Evolutionary conservation across 192 early-diverging fungal species (phyloP), one percentile per base, ranked within the genome.

Genomic region (Funneliformis mosseae): DNA sequence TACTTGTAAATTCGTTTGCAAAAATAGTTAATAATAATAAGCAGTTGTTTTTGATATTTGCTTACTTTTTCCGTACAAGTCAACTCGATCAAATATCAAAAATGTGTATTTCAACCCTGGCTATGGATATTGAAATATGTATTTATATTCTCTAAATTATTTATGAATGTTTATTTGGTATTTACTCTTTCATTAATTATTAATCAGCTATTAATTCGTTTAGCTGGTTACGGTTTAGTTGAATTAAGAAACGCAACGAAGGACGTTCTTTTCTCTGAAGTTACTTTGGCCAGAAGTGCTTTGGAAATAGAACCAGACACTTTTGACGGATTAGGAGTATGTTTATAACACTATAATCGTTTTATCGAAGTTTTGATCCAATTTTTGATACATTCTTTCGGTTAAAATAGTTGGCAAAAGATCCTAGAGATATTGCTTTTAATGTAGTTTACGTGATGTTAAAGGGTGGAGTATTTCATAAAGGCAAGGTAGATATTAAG

Each of bases 381-480:
- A 18, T n/a, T 43, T 6, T 61, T 25, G 7, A 48, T 46, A 39
- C 45, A 27, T 27, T 18, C 27, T 10, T 23, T 42, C 11, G 6
- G 2, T 64, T 64, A 25, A n/a, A 16, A 39, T 33, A 79, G 77
- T n/a, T 79, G 10, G 43, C 66, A 28, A 68, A 61, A 21, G 66
- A 46, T 14, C 66, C 64, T 16, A 38, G 68, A 39, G 33, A 66
- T 48, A 45, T 79, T 23, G 60, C 77, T n/a, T 69, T 69, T 39
- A 43, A 69, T 12, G 27, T 28, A 38, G 80, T 85, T 68, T 83
- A 80, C 27, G 73, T 82, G 9, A 38, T 85, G 55, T 67, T 85
- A 25, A 78, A 76, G 45, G 83, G 73, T 10, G 80, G 74, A 77
- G 83, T 82, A 21, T 82, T 83, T 74, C 45, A 80, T 68, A 68